Evolutionary conservation across 176 grass and related monocot species (phyloP), one percentile per base, ranked within the genome.

Genomic region (Guadua angustifolia): DNA sequence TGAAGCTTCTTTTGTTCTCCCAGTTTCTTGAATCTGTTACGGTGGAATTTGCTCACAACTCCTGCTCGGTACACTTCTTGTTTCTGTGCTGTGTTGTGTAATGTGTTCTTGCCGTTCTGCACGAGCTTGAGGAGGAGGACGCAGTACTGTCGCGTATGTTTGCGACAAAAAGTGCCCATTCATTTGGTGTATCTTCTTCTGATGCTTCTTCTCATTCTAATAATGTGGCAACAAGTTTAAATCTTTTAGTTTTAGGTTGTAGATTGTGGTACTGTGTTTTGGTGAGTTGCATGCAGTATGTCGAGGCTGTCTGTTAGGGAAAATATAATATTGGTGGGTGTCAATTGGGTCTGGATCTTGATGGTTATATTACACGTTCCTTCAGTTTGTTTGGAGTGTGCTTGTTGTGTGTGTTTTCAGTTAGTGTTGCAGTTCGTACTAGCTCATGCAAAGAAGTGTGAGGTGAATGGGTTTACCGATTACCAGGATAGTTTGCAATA

Each of bases 401-500:
- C 73, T 57, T 82, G 52, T 32, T 56, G 39, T 40, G 77, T 81
- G 40, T 63, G 77, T 67, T 75, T 89, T 84, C 82, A 69, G 87
- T 80, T 89, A 29, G 15, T 35, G 17, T 82, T 76, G 69, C 78
- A 18, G 83, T 82, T 86, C 46, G 69, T 85, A 85, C 66, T 26
- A 19, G 66, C 53, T 82, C 73, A 86, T 50, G 66, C 83, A 82
- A 90, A 90, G 69, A 74, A 74, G 79, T 86, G 74, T 81, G 61
- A 69, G 18, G 21, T 69, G 44, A 53, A 15, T 83, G 78, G 69
- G 19, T 57, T 79, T 63, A 58, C 26, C 19, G 40, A 24, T 59
- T 46, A 17, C 58, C 76, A 46, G 40, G n/a, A 75, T 68, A 66
- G 11, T 14, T 50, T 84, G 77, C 55, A 88, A 15, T 19, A 69